phyloP scores from a whole-genome alignment of 805 yeast genomes.

The Candida ulmi region DNA sequence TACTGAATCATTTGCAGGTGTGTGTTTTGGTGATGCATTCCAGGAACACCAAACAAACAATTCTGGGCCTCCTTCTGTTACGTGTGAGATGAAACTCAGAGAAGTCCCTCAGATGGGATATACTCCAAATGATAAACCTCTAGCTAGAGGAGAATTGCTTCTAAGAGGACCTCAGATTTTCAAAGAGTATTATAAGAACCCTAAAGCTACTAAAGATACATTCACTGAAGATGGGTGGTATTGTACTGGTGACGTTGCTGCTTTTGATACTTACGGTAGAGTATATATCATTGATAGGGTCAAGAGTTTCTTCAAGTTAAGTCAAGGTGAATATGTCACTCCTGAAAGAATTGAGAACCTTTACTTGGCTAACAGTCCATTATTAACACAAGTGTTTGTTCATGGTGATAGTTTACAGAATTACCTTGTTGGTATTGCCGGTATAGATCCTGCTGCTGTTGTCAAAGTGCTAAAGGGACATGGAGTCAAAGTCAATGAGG shows the following conservation, averaged over 20 bases:
- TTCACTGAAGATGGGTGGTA: slow-evolving; percentile 59
- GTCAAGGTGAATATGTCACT: slow-evolving; percentile 63
- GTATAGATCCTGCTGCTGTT: slow-evolving; percentile 42
- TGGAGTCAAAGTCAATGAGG: slow-evolving; percentile 6
- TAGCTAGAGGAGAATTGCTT: slow-evolving; percentile 53
- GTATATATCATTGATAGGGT: slow-evolving; percentile 64
- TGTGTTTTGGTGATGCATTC: slow-evolving; percentile 35
- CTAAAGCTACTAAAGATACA: slow-evolving; percentile 45
- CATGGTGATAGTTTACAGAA: slow-evolving; percentile 60
- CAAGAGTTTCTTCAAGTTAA: slow-evolving; percentile 68
- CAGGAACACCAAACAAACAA: slow-evolving; percentile 37
- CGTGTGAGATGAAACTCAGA: slow-evolving; percentile 50
- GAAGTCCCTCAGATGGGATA: slow-evolving; percentile 61
- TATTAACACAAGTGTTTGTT: slow-evolving; percentile 48
- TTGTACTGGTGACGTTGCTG: slow-evolving; percentile 61
- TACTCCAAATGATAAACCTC: slow-evolving; percentile 28
- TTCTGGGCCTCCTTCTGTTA: slow-evolving; percentile 50
- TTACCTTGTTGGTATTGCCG: slow-evolving; percentile 57
- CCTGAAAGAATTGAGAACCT: slow-evolving; percentile 70
- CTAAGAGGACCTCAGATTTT: slow-evolving; percentile 62
- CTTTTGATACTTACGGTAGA: slow-evolving; percentile 44
- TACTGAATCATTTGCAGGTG: slow-evolving; percentile 65
- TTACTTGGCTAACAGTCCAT: slow-evolving; percentile 48
- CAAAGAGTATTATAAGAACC: slow-evolving; percentile 46
- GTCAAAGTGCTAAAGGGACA: slow-evolving; percentile 12